Evolutionary conservation across 2,329 filamentous ascomycete genomes (phyloP), one percentile per base, ranked within the genome.

Genomic region (Tricladium varicosporioides): DNA sequence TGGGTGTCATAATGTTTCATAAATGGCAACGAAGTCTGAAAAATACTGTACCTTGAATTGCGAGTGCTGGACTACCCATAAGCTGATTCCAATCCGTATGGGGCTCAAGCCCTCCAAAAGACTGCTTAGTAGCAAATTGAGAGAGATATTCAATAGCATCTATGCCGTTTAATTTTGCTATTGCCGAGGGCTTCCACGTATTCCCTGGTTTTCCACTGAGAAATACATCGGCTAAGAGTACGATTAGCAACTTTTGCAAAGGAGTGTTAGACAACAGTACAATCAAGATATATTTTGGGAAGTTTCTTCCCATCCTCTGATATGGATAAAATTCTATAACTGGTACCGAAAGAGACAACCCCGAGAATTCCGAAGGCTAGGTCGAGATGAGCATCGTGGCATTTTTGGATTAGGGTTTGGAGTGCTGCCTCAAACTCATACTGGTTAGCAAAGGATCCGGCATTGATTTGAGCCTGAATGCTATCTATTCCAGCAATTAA

Each of bases 361-460:
- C 54, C 58, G 2, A 84, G 74, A 7, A 78, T 73, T 51, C 83
- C 79, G 4, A 18, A 40, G 10, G 45, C 67, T 60, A 78, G 83
- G 2, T 73, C 71, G 49, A 86, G 81, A 66, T 89, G 86, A 0
- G 82, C 82, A 65, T 89, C 86, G 61, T 88, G 83, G 1, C 82
- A 79, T 1, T 74, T 36, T 33, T 61, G 60, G 71, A 50, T 75
- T 72, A 51, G 83, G 71, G 15, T 80, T 70, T 80, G 78, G 2
- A 89, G 73, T 11, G 80, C 79, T 5, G 72, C 63, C 60, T 83
- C 79, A 61, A 84, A 83, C 9, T 82, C 77, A 66, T 79, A 83
- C 61, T 84, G 79, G 65, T 75, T 80, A 2, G 69, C 65, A 60
- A 77, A 84, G 2, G 67, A 67, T 1, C 74, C 74, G 5, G 67